Percentiles rank a stretch among this genome's conserved stretches.
These are phyloP conservation scores for Porcisia hertigi DNA, from an alignment of 208 protist genomes.

Conservation along the genomic window DNA sequence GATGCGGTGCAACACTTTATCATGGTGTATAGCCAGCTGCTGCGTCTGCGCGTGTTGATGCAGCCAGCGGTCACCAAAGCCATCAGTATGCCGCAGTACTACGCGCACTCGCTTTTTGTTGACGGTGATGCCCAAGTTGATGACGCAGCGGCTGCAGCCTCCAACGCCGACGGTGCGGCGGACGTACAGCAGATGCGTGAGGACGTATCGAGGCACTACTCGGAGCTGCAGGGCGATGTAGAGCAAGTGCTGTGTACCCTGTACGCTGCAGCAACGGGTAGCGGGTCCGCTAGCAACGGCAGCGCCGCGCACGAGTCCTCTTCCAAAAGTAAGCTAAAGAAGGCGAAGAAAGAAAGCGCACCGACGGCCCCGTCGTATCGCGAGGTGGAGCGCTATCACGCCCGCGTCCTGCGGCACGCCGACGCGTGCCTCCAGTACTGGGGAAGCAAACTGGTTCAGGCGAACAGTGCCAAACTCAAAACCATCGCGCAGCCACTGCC, in stretches of 20 bases:
- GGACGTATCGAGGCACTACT: constrained; percentile 20
- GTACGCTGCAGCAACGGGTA: constrained; percentile 21
- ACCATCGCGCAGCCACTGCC: constrained; percentile 71
- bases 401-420: constrained; percentile 42
- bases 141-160: constrained; percentile 8
- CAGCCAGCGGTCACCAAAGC: constrained; percentile 67
- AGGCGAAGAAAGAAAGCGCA: constrained; percentile 6
- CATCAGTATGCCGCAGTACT: constrained; percentile 81
- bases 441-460: constrained; percentile 70
- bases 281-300: background rate
- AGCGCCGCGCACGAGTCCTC: background rate
- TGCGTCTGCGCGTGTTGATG: constrained; percentile 71
- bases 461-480: constrained; percentile 63
- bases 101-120: constrained; percentile 58
- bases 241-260: constrained; percentile 29
- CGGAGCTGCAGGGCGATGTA: constrained; percentile 35
- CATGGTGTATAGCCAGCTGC: constrained; percentile 74
- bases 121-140: constrained; percentile 22
- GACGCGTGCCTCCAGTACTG: constrained; percentile 68
- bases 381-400: constrained; percentile 39
- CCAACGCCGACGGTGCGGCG: constrained; percentile 17
- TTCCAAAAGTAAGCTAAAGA: constrained; percentile 4
- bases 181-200: constrained; percentile 23
- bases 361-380: constrained; percentile 12
- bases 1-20: constrained; percentile 59